Evolutionary conservation across 345 rosid genomes (phyloP), one percentile per base, ranked within the genome.

Genomic region (Acer negundo): DNA sequence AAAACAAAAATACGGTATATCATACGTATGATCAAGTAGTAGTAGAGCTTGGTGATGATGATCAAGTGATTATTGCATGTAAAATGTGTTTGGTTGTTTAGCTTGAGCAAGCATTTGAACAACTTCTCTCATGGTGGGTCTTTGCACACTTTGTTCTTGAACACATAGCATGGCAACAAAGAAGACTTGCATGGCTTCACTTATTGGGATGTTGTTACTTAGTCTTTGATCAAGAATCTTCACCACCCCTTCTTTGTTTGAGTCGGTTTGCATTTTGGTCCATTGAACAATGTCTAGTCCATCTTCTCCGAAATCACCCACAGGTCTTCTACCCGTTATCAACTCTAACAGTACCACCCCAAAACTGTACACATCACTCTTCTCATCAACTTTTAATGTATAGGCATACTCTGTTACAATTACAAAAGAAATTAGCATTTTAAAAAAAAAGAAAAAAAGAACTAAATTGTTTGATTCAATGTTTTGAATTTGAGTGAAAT

Each of bases 111-210:
- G 89, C 93, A 95, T 95, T 78, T 93, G 97, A 70, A 93, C 96
- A 28, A 95, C 97, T 75, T 94, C 98, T 76, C 94, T 89, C 98
- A 94, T 93, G 16, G 93, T 94, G 7, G 98, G 98, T 67, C 99
- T 89, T 83, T 95, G 97, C 44, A 95, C 92, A 74, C 96, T 92
- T 66, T 92, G 92, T 80, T 95, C 99, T 80, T 93, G 93, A 70
- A 89, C 88, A 80, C 98, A 95, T 31, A 93, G 75, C 94, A 84
- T 89, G 53, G 97, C 99, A 19, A 95, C 85, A 83, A 93, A 95
- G 84, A 93, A 92, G 67, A 93, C 78, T 75, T 95, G 94, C 90
- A 75, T 89, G 10, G 90, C 97, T 82, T 95, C 97, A 20, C 83
- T 87, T 67, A 86, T 46, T 10, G 94, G 92, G 74, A 86, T 85